Evolutionary conservation across 2,329 filamentous ascomycete species (phyloP).

Genomic region (Knufia petricola): DNA sequence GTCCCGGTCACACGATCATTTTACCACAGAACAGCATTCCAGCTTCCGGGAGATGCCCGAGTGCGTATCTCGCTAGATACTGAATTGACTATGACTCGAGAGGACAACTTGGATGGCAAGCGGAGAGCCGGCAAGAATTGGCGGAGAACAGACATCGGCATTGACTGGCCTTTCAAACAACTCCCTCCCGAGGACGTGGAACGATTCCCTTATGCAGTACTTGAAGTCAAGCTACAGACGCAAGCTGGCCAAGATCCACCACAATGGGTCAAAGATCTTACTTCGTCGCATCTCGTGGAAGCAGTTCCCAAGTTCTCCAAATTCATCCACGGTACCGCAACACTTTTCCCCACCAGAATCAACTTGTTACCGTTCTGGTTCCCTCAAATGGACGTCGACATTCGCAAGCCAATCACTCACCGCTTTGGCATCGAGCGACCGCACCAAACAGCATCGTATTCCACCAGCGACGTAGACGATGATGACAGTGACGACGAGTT

Average conservation of each 20-base stretch:
- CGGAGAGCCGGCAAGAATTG: constrained; percentile 76
- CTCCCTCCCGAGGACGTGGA: constrained; percentile 75
- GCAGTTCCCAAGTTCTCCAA: constrained; percentile 99
- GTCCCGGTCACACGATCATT: constrained; percentile 88
- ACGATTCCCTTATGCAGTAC: constrained; percentile 87
- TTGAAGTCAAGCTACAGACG: constrained; percentile 96
- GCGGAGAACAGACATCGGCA: constrained; percentile 93
- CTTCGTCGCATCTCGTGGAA: constrained; percentile 87
- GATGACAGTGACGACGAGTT: constrained; percentile 55
- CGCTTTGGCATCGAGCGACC: constrained; percentile 84
- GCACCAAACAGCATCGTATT: constrained; percentile 62
- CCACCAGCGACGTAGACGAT: constrained; percentile 67
- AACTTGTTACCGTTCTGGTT: constrained; percentile 92
- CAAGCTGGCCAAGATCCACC: constrained; percentile 90
- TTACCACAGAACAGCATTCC: constrained; percentile 96
- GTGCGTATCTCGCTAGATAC: constrained; percentile 96
- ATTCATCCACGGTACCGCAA: constrained; percentile 92
- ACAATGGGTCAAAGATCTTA: constrained; percentile 91
- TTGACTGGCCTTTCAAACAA: constrained; percentile 89
- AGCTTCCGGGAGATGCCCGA: constrained; percentile 88
- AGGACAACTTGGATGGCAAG: constrained; percentile 84
- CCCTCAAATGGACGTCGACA: constrained; percentile 96
- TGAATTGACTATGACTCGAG: constrained; percentile 85
- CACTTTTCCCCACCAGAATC: constrained; percentile 77
- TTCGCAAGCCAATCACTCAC: constrained; percentile 81